phyloP scores from a whole-genome alignment of 352 stramenopile genomes.

The Phytophthora lateralis region DNA sequence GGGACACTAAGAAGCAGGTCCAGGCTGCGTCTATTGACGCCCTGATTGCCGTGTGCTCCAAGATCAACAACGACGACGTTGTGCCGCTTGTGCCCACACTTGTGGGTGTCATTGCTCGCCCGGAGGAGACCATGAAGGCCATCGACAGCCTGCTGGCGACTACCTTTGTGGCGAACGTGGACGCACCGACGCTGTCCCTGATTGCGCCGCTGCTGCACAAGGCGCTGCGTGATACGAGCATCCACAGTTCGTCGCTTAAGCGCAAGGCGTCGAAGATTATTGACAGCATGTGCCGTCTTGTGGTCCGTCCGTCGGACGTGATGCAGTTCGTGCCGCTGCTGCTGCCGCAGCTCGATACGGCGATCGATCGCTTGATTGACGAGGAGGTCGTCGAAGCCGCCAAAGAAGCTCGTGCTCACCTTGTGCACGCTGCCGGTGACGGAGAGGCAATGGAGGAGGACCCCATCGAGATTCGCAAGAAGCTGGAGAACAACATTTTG shows the following conservation, averaged over 20 bases:
- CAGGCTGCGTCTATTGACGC: slow-evolving; percentile 76
- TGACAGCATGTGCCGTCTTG: slow-evolving; percentile 93
- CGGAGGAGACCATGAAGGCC: slow-evolving; percentile 90
- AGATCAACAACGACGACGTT: slow-evolving; percentile 92
- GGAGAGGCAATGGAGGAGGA: slow-evolving; percentile 56
- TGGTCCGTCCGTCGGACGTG: slow-evolving; percentile 87
- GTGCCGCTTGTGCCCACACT: slow-evolving; percentile 88
- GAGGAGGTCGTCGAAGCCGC: slow-evolving; percentile 87
- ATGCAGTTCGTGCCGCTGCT: slow-evolving; percentile 92
- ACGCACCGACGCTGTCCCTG: slow-evolving; percentile 90
- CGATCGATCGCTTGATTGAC: slow-evolving; percentile 92
- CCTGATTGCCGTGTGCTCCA: slow-evolving; percentile 85
- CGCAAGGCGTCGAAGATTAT: slow-evolving; percentile 93
- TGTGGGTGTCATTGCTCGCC: slow-evolving; percentile 92
- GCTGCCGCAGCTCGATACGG: slow-evolving; percentile 92
- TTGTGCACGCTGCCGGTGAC: slow-evolving; percentile 65
- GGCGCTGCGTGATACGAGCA: slow-evolving; percentile 91
- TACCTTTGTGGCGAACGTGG: slow-evolving; percentile 93
- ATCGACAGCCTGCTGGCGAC: slow-evolving; percentile 92
- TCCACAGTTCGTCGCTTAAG: slow-evolving; percentile 92
- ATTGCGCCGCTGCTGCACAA: slow-evolving; percentile 91
- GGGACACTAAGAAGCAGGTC: slow-evolving; percentile 95
- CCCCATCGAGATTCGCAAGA: slow-evolving; percentile 59
- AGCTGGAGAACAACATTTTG: slow-evolving; percentile 51
- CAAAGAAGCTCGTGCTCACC: slow-evolving; percentile 59